Evolutionary conservation across 1,139 yeast species (phyloP).

Genomic region (Hyphopichia wangnamkhiaoensis): DNA sequence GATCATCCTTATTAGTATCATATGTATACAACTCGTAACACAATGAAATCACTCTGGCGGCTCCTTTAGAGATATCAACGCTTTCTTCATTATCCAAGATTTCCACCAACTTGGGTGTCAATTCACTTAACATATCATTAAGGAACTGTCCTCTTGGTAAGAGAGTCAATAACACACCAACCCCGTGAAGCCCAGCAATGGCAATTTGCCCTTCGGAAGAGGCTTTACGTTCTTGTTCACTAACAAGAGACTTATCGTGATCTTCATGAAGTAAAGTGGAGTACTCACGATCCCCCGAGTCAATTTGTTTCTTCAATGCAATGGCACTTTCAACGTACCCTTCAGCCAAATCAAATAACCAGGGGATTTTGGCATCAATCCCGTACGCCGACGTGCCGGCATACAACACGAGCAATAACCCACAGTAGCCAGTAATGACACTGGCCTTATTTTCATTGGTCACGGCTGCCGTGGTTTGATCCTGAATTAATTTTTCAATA

Average conservation of each 20-base stretch:
- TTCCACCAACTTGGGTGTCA: slow-evolving; percentile 39
- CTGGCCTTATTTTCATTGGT: slow-evolving; percentile 43
- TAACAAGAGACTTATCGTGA: slow-evolving; percentile 37
- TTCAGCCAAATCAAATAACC: slow-evolving; percentile 49
- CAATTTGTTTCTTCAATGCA: slow-evolving; percentile 33
- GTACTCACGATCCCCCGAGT: slow-evolving; percentile 46
- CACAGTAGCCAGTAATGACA: slow-evolving; percentile 46
- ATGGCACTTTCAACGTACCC: slow-evolving; percentile 42
- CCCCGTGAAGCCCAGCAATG: slow-evolving; percentile 49
- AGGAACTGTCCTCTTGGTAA: slow-evolving; percentile 39
- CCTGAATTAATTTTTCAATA: slow-evolving; percentile 34
- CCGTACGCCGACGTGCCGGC: slow-evolving; percentile 54
- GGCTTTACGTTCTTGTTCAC: slow-evolving; percentile 35
- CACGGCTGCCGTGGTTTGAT: slow-evolving; percentile 32
- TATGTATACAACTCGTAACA: slow-evolving; percentile 61
- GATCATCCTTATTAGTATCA: slow-evolving; percentile 32
- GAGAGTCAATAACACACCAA: slow-evolving; percentile 47
- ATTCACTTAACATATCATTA: slow-evolving; percentile 42
- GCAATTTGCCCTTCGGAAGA: slow-evolving; percentile 41
- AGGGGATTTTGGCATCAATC: slow-evolving; percentile 43
- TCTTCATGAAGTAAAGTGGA: slow-evolving; percentile 40
- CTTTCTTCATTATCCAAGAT: slow-evolving; percentile 45
- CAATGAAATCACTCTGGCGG: slow-evolving; percentile 62
- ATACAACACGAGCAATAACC: slow-evolving; percentile 44
- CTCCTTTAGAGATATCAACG: slow-evolving; percentile 49